These are phyloP conservation scores for Aspergillus sp. DNA, from an alignment of 2,329 filamentous ascomycete species.

Conservation along the genomic window DNA sequence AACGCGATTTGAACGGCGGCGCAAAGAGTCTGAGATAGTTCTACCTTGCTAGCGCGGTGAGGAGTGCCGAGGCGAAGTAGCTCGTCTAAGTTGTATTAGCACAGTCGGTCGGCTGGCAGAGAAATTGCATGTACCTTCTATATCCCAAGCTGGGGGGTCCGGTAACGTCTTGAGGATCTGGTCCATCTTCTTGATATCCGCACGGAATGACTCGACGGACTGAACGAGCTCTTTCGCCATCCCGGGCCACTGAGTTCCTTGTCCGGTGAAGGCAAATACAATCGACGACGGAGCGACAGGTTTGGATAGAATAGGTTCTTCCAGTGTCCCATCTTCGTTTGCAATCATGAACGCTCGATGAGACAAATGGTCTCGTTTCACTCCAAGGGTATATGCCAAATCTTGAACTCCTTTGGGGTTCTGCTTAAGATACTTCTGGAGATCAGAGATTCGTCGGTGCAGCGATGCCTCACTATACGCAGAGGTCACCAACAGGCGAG, in stretches of 20 bases:
- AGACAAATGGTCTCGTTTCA: neutral
- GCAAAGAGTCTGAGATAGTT: slow-evolving; percentile 12
- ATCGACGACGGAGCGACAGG: neutral
- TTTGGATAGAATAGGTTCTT: neutral
- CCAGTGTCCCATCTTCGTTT: neutral
- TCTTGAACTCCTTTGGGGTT: neutral
- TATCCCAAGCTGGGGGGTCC: neutral
- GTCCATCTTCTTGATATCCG: neutral
- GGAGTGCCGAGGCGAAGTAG: slow-evolving; percentile 1
- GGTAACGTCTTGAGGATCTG: neutral
- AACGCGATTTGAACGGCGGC: slow-evolving; percentile 31
- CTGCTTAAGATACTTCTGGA: neutral
- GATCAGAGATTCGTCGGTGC: neutral
- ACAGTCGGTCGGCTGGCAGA: neutral
- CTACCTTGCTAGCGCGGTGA: neutral
- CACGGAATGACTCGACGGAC: neutral
- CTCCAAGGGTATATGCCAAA: neutral
- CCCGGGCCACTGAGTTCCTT: slow-evolving; percentile 24
- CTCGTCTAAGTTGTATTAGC: neutral
- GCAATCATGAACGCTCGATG: neutral
- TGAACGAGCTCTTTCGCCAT: slow-evolving; percentile 3
- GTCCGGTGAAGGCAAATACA: slow-evolving; percentile 26
- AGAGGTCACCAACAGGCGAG: neutral
- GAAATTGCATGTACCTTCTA: neutral
- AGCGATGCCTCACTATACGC: neutral